A percentile compares a stretch with the other conserved stretches of the same genome.
Evolutionary conservation across 1,139 yeast genomes (phyloP).

Genomic region (Saccharomycopsis phalli): DNA sequence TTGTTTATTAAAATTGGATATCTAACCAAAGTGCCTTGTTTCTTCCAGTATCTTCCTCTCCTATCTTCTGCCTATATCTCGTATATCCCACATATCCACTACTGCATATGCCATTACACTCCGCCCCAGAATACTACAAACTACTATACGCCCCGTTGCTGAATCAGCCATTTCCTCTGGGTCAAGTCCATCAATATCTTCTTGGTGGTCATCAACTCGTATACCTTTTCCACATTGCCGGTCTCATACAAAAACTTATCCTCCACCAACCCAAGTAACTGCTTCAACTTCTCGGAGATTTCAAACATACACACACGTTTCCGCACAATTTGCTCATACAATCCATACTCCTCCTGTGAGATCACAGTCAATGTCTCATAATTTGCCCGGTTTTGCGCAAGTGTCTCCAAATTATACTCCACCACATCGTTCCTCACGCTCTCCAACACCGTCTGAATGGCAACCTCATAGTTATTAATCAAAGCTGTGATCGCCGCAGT

Average conservation of each 20-base stretch:
- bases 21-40: too few relatives aligned
- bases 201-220: not conserved
- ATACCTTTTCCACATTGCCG: slow-evolving; percentile 1
- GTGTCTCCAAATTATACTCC: slow-evolving; percentile 12
- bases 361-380: slow-evolving; percentile 3
- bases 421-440: slow-evolving; percentile 12
- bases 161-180: slow-evolving; percentile 1
- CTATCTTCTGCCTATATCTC: too few relatives aligned
- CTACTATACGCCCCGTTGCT: not conserved
- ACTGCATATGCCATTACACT: not conserved
- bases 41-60: too few relatives aligned
- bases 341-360: slow-evolving; percentile 2
- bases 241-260: slow-evolving; percentile 1
- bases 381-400: slow-evolving; percentile 1
- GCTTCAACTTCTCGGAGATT: slow-evolving; percentile 3
- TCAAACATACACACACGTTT: slow-evolving; percentile 4
- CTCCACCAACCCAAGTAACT: slow-evolving; percentile 1
- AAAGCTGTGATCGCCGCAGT: slow-evolving; percentile 1
- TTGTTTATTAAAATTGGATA: too few relatives aligned
- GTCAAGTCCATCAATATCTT: slow-evolving; percentile 3
- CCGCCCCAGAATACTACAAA: not conserved
- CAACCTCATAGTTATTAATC: slow-evolving; percentile 16
- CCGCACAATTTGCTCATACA: slow-evolving; percentile 5
- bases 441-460: slow-evolving; percentile 14
- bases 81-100: too few relatives aligned